A percentile compares a stretch with the other conserved stretches of the same genome.
These are phyloP conservation scores for Aurinia saxatilis DNA, from an alignment of 345 rosid genomes.

Conservation along the genomic window DNA sequence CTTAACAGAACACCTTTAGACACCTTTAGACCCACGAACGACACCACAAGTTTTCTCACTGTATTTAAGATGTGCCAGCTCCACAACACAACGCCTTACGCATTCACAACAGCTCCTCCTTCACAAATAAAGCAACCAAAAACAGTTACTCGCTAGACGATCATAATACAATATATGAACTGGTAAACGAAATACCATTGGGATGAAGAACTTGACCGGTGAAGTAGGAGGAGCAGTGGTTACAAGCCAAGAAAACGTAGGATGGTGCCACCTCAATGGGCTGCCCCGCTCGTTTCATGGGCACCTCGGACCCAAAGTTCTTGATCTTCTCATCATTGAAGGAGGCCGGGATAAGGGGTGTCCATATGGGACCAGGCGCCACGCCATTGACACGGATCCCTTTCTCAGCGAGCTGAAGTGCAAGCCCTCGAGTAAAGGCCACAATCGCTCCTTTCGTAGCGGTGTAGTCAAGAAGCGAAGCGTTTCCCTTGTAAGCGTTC, in stretches of 20 bases:
- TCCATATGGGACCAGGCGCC: constrained; percentile 85
- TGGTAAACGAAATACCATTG: constrained; percentile 40
- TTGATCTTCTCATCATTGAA: constrained; percentile 45
- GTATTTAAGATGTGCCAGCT: not conserved
- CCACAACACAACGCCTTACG: not conserved
- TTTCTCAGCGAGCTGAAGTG: constrained; percentile 50
- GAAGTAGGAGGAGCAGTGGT: constrained; percentile 76
- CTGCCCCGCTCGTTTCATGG: constrained; percentile 70
- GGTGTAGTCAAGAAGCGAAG: constrained; percentile 53
- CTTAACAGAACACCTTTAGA: not conserved
- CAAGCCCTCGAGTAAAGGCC: constrained; percentile 68
- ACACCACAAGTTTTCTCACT: not conserved
- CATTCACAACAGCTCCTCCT: constrained; percentile 28
- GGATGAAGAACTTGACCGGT: constrained; percentile 84
- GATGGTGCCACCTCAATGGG: constrained; percentile 68
- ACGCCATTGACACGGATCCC: constrained; percentile 70
- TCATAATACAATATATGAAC: not conserved
- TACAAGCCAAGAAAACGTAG: constrained; percentile 69
- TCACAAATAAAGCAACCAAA: not conserved
- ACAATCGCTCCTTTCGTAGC: constrained; percentile 78
- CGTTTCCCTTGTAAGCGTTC: constrained; percentile 56
- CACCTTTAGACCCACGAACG: not conserved
- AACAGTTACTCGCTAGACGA: not conserved
- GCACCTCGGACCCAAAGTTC: constrained; percentile 46
- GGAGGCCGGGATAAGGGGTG: constrained; percentile 68